Percentiles rank a stretch among this genome's conserved stretches.
These are phyloP conservation scores for Gonapodya sp. DNA, from an alignment of 192 early-diverging fungal genomes.

Conservation along the genomic window DNA sequence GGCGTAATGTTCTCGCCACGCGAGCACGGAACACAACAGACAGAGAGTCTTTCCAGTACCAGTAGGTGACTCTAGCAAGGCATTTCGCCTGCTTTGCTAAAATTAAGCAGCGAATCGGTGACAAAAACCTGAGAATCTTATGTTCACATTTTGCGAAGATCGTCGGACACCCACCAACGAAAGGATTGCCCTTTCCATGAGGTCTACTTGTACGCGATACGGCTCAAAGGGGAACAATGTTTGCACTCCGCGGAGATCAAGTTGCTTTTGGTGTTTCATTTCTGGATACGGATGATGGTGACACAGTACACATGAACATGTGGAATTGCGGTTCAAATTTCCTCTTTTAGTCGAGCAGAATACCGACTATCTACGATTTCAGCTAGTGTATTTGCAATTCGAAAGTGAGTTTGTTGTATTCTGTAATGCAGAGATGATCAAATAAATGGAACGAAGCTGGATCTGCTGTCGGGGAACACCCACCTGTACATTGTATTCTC, in stretches of 20 bases:
- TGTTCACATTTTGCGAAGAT: neutral
- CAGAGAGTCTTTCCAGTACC: conserved; percentile 75
- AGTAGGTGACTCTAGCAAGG: conserved; percentile 13
- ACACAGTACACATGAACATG: neutral
- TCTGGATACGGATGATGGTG: neutral
- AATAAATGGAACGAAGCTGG: neutral
- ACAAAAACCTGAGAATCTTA: neutral
- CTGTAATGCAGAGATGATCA: neutral
- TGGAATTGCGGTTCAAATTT: too few relatives aligned
- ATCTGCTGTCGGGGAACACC: neutral
- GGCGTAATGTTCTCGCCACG: conserved; percentile 44
- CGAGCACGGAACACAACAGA: conserved; percentile 56
- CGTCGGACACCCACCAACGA: neutral
- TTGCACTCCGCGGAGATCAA: neutral
- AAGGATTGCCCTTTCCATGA: neutral
- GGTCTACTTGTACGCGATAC: neutral
- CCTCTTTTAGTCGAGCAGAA: neutral
- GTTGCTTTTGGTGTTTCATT: neutral
- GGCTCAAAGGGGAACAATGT: neutral
- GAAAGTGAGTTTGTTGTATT: conserved; percentile 34
- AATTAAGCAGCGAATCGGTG: neutral
- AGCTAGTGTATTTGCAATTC: conserved; percentile 30
- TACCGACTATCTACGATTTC: conserved; percentile 21
- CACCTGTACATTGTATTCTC: conserved; percentile 39
- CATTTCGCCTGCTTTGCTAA: neutral